phyloP scores from a whole-genome alignment of 1,284 basidiomycete genomes.

The Ustilago loliicola region DNA sequence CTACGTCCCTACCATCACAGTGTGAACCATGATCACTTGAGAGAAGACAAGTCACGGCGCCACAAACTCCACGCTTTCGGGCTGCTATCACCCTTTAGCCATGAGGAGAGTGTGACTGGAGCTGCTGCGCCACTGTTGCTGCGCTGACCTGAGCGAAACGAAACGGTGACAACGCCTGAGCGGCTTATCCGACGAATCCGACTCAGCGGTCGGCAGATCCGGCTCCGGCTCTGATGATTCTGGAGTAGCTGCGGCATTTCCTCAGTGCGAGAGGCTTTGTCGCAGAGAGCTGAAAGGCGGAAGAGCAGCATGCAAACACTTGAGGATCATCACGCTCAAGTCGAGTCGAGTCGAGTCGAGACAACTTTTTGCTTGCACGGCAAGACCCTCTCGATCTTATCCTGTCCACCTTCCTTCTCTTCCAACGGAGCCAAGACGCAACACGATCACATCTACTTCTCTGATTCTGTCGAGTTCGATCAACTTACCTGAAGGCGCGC shows the following conservation, averaged over 20 bases:
- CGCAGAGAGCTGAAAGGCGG: neutral
- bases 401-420: neutral
- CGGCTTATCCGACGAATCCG: conserved; percentile 11
- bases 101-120: neutral
- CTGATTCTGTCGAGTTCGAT: neutral
- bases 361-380: neutral
- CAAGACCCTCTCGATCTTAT: neutral
- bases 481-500: neutral
- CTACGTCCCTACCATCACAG: neutral
- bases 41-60: too few relatives aligned
- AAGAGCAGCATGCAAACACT: neutral
- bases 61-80: too few relatives aligned
- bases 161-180: neutral
- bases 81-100: neutral
- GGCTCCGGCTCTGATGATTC: too few relatives aligned
- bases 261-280: neutral
- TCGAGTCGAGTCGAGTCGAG: neutral
- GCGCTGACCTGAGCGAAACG: neutral
- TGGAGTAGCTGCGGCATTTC: neutral
- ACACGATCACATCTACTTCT: neutral
- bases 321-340: neutral
- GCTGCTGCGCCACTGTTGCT: neutral
- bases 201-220: neutral
- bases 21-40: too few relatives aligned
- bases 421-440: neutral